phyloP scores from a whole-genome alignment of 2,329 filamentous ascomycete genomes.

The Botrytis porri region DNA sequence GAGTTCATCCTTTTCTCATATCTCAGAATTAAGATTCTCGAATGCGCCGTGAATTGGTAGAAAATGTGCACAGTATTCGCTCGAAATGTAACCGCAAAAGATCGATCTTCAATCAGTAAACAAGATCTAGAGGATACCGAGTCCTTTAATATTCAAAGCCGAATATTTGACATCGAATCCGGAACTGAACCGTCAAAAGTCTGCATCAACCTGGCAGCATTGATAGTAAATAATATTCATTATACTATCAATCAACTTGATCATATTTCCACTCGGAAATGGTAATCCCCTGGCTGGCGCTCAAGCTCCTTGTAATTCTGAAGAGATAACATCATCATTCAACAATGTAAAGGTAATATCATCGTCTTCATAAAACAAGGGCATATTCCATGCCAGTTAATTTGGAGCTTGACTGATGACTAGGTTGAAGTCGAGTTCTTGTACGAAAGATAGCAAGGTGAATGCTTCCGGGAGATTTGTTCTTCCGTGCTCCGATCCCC shows the following conservation, averaged over 20 bases:
- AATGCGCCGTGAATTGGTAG: not conserved
- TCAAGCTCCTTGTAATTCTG: not conserved
- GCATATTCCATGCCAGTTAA: not conserved
- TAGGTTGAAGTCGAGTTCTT: not conserved
- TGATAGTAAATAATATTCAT: not conserved
- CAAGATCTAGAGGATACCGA: not conserved
- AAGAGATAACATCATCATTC: not conserved
- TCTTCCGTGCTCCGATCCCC: slow-evolving; percentile 4
- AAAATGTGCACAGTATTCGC: not conserved
- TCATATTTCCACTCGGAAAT: not conserved
- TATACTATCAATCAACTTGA: not conserved
- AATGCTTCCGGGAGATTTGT: not conserved
- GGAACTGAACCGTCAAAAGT: not conserved
- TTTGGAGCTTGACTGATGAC: not conserved
- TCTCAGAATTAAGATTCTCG: no score
- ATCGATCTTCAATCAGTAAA: not conserved
- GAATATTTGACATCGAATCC: not conserved
- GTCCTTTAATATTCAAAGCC: not conserved
- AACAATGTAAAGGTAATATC: not conserved
- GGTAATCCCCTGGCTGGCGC: not conserved
- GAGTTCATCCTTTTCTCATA: not conserved
- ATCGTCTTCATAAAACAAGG: not conserved
- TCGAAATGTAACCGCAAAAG: not conserved
- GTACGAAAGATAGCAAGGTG: not conserved
- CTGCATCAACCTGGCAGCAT: not conserved